phyloP scores from a whole-genome alignment of 2,329 filamentous ascomycete species.

The Fusarium annulatum region DNA sequence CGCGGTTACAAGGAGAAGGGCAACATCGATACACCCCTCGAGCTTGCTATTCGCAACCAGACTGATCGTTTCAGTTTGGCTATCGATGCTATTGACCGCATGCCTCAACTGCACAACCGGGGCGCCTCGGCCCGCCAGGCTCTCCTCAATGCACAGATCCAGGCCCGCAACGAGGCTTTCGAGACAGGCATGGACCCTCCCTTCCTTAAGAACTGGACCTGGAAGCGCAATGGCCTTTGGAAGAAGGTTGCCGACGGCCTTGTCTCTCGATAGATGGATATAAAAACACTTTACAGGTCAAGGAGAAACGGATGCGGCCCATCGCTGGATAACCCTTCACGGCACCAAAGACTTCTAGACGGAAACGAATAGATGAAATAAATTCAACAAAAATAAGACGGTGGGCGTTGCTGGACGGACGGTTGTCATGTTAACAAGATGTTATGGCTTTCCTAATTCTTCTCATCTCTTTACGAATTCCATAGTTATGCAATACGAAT shows the following conservation, averaged over 20 bases:
- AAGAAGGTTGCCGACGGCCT: conserved; percentile 46
- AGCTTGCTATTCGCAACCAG: conserved; percentile 80
- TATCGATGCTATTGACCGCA: conserved; percentile 79
- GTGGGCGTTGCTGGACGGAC: conserved; percentile 37
- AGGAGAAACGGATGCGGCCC: conserved; percentile 1
- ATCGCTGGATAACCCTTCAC: conserved; percentile 4
- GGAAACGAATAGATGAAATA: conserved; percentile 28
- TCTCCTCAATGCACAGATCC: conserved; percentile 72
- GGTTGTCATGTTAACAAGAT: conserved; percentile 28
- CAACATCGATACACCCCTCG: conserved; percentile 84
- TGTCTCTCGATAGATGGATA: conserved; percentile 38
- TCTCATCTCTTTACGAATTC: conserved; percentile 28
- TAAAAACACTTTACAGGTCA: not conserved
- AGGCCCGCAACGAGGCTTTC: conserved; percentile 72
- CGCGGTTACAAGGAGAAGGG: conserved; percentile 85
- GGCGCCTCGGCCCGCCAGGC: conserved; percentile 71
- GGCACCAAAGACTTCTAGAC: conserved; percentile 18
- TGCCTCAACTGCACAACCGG: conserved; percentile 71
- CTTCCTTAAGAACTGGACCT: conserved; percentile 73
- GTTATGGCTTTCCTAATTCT: conserved; percentile 25
- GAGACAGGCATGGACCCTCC: conserved; percentile 77
- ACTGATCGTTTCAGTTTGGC: conserved; percentile 82
- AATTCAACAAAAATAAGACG: conserved; percentile 19
- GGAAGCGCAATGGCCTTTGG: conserved; percentile 62
- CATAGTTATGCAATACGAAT: conserved; percentile 32